Evolutionary conservation across 257 asterid genomes (phyloP).

Genomic region (Haberlea rhodopensis): DNA sequence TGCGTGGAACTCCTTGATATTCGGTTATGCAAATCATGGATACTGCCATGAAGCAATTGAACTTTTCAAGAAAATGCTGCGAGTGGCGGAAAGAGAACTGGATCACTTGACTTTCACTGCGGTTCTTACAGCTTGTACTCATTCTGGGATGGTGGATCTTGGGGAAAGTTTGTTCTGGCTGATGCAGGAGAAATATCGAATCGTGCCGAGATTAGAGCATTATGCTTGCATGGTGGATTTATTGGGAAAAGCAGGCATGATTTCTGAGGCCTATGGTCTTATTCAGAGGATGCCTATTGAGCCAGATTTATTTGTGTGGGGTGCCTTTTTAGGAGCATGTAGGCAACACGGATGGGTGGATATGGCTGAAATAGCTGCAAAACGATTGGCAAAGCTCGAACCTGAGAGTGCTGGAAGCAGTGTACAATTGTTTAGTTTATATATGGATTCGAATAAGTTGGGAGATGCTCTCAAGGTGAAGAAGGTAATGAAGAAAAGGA

Average conservation of each 20-base stretch:
- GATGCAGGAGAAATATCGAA: slow-evolving; percentile 53
- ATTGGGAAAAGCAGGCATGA: slow-evolving; percentile 64
- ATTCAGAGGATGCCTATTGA: slow-evolving; percentile 48
- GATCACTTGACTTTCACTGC: slow-evolving; percentile 76
- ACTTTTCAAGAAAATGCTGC: slow-evolving; percentile 50
- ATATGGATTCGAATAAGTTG: slow-evolving; percentile 49
- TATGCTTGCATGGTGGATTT: slow-evolving; percentile 75
- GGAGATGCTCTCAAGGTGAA: slow-evolving; percentile 46
- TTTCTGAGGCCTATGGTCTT: slow-evolving; percentile 49
- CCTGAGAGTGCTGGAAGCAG: slow-evolving; percentile 60
- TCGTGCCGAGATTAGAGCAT: slow-evolving; percentile 66
- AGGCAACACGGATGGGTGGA: slow-evolving; percentile 45
- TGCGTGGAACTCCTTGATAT: slow-evolving; percentile 80
- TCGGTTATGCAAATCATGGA: slow-evolving; percentile 74
- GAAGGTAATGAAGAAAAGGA: slow-evolving; percentile 52
- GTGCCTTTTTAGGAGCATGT: slow-evolving; percentile 74
- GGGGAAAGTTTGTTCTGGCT: slow-evolving; percentile 48
- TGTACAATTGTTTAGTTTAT: slow-evolving; percentile 43
- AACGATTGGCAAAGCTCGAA: slow-evolving; percentile 52
- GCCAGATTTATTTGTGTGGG: slow-evolving; percentile 71
- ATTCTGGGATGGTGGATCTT: slow-evolving; percentile 51
- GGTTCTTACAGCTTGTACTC: slow-evolving; percentile 64
- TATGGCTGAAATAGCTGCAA: slow-evolving; percentile 61
- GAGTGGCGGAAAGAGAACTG: slow-evolving; percentile 34
- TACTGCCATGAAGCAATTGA: slow-evolving; percentile 46